A percentile compares a stretch with the other conserved stretches of the same genome.
These are phyloP conservation scores for Cardamine occulta DNA, from an alignment of 345 rosid genomes.

Conservation along the genomic window DNA sequence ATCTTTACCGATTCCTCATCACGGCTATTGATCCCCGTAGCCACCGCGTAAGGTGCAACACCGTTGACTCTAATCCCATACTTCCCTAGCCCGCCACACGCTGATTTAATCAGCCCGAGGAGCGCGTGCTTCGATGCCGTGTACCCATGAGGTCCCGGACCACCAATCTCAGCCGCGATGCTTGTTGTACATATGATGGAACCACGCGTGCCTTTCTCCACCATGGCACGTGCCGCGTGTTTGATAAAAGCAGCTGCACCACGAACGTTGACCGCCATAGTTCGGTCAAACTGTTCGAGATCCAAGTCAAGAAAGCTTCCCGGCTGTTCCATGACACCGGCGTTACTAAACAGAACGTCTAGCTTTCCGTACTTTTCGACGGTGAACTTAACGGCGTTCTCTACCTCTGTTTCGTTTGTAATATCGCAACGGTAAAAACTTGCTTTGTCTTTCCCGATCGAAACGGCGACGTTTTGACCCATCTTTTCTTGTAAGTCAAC, in stretches of 20 bases:
- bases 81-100: constrained; percentile 74
- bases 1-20: constrained; percentile 48
- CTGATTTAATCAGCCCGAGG: constrained; percentile 66
- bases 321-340: constrained; percentile 64
- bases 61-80: constrained; percentile 89
- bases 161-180: constrained; percentile 54
- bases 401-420: constrained; percentile 70
- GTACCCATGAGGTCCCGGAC: constrained; percentile 69
- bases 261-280: constrained; percentile 65
- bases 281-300: constrained; percentile 55
- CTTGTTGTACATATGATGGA: constrained; percentile 77
- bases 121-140: constrained; percentile 72
- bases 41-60: constrained; percentile 73
- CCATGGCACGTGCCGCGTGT: constrained; percentile 81
- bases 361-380: constrained; percentile 56
- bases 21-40: constrained; percentile 58
- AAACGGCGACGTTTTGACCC: constrained; percentile 53
- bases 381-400: constrained; percentile 56
- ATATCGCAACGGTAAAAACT: constrained; percentile 66
- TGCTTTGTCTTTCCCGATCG: constrained; percentile 51
- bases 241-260: constrained; percentile 78
- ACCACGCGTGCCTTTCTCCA: constrained; percentile 58
- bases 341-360: constrained; percentile 77
- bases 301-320: constrained; percentile 66
- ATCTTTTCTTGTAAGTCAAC: constrained; percentile 76